phyloP scores from a whole-genome alignment of 2,329 filamentous ascomycete genomes.

The Fusarium sp. region DNA sequence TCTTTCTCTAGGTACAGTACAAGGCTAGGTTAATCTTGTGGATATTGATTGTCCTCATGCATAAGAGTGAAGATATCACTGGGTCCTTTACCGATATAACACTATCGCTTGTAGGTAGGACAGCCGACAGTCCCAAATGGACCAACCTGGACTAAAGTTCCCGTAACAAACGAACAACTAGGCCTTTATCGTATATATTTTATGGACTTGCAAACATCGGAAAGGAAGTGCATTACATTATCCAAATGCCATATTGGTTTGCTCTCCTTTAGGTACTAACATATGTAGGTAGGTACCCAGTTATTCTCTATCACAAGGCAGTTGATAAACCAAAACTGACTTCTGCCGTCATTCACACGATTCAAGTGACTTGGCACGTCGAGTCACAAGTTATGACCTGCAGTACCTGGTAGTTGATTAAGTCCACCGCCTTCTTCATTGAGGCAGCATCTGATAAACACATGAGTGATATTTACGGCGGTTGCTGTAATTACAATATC shows the following conservation, averaged over 20 bases:
- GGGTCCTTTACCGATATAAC: conserved; percentile 8
- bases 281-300: not conserved
- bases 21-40: not conserved
- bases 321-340: not conserved
- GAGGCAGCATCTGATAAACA: not conserved
- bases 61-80: not conserved
- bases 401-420: not conserved
- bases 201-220: conserved; percentile 2
- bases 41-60: conserved; percentile 9
- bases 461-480: not conserved
- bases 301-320: conserved; percentile 29
- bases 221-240: conserved; percentile 5
- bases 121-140: conserved; percentile 1
- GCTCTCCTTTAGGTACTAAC: not conserved
- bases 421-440: conserved; percentile 20
- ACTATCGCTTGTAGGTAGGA: conserved; percentile 8
- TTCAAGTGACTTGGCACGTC: conserved; percentile 40
- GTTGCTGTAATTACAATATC: not conserved
- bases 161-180: not conserved
- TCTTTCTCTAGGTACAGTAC: too few species aligned
- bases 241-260: not conserved
- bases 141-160: not conserved
- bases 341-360: conserved; percentile 25
- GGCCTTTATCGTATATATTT: not conserved
- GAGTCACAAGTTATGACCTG: too few species aligned